These are phyloP conservation scores for Mallotus repandus DNA, from an alignment of 441 rosid species.

Conservation along the genomic window DNA sequence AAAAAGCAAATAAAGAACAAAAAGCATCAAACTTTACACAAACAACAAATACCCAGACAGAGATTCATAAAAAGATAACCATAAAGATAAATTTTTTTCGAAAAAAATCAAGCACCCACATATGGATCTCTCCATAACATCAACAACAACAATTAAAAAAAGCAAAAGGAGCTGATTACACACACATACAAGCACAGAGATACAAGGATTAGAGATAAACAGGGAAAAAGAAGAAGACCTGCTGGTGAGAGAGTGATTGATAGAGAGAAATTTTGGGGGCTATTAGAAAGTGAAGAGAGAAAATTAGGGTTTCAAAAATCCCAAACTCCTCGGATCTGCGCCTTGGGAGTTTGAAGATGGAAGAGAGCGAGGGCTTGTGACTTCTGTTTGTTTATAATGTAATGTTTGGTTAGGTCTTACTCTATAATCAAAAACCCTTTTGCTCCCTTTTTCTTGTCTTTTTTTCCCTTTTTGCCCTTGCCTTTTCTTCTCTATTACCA, in stretches of 20 bases:
- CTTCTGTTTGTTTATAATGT: conserved; percentile 16
- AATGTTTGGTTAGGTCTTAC: conserved; percentile 20
- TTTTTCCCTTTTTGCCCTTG: conserved; percentile 12
- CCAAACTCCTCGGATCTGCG: conserved; percentile 90
- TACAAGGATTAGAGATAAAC: neutral
- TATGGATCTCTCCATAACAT: conserved; percentile 1
- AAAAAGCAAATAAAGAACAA: neutral
- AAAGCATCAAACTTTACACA: neutral
- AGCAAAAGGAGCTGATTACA: neutral
- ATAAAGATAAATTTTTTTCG: neutral
- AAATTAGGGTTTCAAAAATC: conserved; percentile 39
- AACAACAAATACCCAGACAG: neutral
- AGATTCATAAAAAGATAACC: neutral
- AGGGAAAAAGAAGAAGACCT: conserved; percentile 34
- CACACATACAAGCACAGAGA: neutral
- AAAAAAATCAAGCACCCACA: conserved; percentile 4
- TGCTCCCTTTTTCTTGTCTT: neutral
- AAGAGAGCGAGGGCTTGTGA: neutral
- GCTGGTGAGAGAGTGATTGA: conserved; percentile 15
- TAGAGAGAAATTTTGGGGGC: conserved; percentile 3
- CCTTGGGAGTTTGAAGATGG: conserved; percentile 65
- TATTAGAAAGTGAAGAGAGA: conserved; percentile 9
- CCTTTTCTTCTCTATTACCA: neutral
- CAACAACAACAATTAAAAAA: neutral
- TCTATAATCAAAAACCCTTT: conserved; percentile 13